Evolutionary conservation across 345 rosid genomes (phyloP), one percentile per base, ranked within the genome.

Genomic region (Draba incana): DNA sequence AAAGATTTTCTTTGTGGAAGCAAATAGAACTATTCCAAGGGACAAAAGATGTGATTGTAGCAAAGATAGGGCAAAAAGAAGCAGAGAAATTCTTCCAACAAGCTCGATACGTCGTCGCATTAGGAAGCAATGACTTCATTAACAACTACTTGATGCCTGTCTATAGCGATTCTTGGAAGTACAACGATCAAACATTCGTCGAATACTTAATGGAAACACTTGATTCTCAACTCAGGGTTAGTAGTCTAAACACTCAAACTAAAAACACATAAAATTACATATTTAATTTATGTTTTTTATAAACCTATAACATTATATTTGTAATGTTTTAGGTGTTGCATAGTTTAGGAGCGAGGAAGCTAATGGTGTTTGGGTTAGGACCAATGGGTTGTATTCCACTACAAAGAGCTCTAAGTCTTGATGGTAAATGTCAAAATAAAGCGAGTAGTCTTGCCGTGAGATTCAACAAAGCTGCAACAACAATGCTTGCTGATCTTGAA

Each of bases 301-400:
- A 28, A 57, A 6, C 24, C 5, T 2, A 30, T 4, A 2, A n/a
- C 50, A 24, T 45, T 31, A 38, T 14, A 4, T 5, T 35, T 35
- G 28, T 59, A 24, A 24, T 25, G 8, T 62, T 10, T n/a, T 73
- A 90, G 97, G 25, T 70, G 58, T 43, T 88, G 74, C 91, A 91
- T 57, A 52, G 80, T 13, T 58, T 90, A 39, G 98, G 96, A 24
- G 96, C 95, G 6, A 78, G 92, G 72, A 68, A 87, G 75, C 51
- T 93, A 33, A 82, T 93, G 85, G 94, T 87, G 62, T 90, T 90
- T 57, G 98, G 98, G 30, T 75, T 93, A 50, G 97, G 90, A 45
- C 98, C 98, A 23, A 93, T 93, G 93, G 97, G 98, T n/a, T 93
- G 98, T 66, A 93, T 93, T 62, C 98, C 98, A 15, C 88, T 93